Evolutionary conservation across 2,329 filamentous ascomycete genomes (phyloP), one percentile per base, ranked within the genome.

Genomic region (Periconia sp.): DNA sequence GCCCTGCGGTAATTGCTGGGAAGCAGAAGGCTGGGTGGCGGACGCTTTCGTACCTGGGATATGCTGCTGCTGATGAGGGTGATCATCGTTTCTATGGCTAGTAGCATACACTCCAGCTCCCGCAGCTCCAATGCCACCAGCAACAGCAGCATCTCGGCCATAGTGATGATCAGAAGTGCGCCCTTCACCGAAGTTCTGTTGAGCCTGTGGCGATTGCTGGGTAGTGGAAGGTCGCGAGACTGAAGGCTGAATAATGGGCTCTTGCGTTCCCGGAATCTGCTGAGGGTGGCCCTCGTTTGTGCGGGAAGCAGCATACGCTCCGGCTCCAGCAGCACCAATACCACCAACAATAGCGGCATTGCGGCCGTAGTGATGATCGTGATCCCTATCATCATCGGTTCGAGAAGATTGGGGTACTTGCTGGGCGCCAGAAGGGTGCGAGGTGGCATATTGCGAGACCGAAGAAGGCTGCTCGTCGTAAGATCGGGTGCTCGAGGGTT

Each of bases 141-240:
- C 62, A 47, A 60, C 27, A 19, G 64, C 60, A 23, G 64, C 55
- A 41, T 69, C 64, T 7, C 62, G 57, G 20, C 62, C 58, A 19
- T 62, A 59, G 31, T 65, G 62, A 3, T 27, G 23, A 10, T 59
- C 56, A 41, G 55, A 42, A 18, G 10, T 5, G 15, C 3, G 7
- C 10, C 14, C 15, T 17, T 17, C n/a, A 10, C 3, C 23, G 3
- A 27, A 23, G 23, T 23, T 45, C 5, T 27, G 23, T 27, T 45
- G 43, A 27, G n/a, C 15, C 19, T 45, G n/a, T 2, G 18, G 8
- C 6, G 2, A 8, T 20, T 45, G 43, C 31, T 45, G 43, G 30
- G 8, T 14, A 13, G 11, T 23, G 11, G 9, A 17, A 45, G 43
- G n/a, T 2, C 11, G 43, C 20, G 11, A 27, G 23, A 14, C 11